phyloP scores from a whole-genome alignment of 2,329 filamentous ascomycete species.

The Penicillium psychrosexuale region DNA sequence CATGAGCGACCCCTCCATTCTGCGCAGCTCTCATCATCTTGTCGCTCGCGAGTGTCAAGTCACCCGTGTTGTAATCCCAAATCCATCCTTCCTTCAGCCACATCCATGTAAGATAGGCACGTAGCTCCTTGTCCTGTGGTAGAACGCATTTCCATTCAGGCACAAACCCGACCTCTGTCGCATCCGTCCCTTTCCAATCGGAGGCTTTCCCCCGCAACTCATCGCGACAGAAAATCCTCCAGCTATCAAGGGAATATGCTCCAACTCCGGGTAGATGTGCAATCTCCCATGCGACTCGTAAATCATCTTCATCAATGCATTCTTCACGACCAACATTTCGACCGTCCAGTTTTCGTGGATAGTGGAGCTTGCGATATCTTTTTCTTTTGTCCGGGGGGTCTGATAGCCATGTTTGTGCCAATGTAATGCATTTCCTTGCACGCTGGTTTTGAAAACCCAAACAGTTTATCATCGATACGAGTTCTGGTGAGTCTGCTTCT shows the following conservation, averaged over 20 bases:
- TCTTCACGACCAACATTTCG: conserved; percentile 49
- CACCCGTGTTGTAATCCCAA: conserved; percentile 72
- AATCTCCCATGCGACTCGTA: conserved; percentile 70
- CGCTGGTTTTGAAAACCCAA: conserved; percentile 70
- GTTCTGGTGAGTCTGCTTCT: conserved; percentile 52
- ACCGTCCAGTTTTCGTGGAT: conserved; percentile 51
- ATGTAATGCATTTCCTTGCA: conserved; percentile 63
- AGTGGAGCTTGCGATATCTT: conserved; percentile 57
- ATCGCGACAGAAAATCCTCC: conserved; percentile 91
- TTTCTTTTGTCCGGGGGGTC: conserved; percentile 59
- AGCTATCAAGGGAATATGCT: conserved; percentile 80
- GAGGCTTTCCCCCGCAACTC: conserved; percentile 62
- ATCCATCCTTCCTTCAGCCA: conserved; percentile 83
- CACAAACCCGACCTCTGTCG: conserved; percentile 55
- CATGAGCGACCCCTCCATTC: conserved; percentile 42
- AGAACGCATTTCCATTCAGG: conserved; percentile 89
- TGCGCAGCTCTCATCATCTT: conserved; percentile 39
- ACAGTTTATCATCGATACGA: conserved; percentile 63
- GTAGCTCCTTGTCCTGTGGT: conserved; percentile 82
- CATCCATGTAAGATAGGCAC: conserved; percentile 83
- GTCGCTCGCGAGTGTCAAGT: conserved; percentile 41
- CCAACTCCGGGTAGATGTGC: conserved; percentile 76
- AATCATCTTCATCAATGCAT: conserved; percentile 48
- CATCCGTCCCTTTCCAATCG: conserved; percentile 63
- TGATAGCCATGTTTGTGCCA: conserved; percentile 67